phyloP scores from a whole-genome alignment of 805 yeast genomes.

The Candida manassasensis region DNA sequence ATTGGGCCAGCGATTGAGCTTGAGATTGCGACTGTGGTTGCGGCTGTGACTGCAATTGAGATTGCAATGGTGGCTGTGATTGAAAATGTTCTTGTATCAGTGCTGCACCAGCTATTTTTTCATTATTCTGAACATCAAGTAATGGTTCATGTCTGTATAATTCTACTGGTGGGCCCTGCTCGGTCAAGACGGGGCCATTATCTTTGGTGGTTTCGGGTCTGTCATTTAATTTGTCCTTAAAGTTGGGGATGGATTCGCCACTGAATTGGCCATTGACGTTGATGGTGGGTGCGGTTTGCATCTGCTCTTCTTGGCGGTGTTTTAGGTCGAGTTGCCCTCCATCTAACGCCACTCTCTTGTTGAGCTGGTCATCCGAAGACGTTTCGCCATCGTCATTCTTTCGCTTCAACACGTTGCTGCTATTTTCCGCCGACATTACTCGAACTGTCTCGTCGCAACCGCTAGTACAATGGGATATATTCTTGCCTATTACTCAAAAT shows the following conservation, averaged over 20 bases:
- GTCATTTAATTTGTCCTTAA: no score
- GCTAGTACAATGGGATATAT: no score
- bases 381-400: slow-evolving; percentile 58
- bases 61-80: no score
- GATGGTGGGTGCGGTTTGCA: slow-evolving; percentile 35
- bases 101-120: slow-evolving; percentile 1
- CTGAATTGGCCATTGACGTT: no score
- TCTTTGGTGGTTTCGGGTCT: no score
- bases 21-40: slow-evolving; percentile 3
- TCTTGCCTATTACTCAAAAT: no score
- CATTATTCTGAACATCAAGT: slow-evolving; percentile 4
- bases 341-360: slow-evolving; percentile 67
- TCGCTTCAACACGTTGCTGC: slow-evolving; percentile 47
- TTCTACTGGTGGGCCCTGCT: no score
- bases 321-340: slow-evolving; percentile 47
- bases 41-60: not conserved
- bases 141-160: slow-evolving; percentile 2
- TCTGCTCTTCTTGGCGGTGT: slow-evolving; percentile 39
- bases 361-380: slow-evolving; percentile 44
- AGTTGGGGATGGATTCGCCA: no score
- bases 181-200: no score
- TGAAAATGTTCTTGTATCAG: slow-evolving; percentile 4
- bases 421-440: slow-evolving; percentile 5
- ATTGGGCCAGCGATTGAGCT: no score
- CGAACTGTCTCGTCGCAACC: no score